Base-by-base conservation (phyloP, 1,139 yeast species). In the Groenewaldozyma sp. region DNA sequence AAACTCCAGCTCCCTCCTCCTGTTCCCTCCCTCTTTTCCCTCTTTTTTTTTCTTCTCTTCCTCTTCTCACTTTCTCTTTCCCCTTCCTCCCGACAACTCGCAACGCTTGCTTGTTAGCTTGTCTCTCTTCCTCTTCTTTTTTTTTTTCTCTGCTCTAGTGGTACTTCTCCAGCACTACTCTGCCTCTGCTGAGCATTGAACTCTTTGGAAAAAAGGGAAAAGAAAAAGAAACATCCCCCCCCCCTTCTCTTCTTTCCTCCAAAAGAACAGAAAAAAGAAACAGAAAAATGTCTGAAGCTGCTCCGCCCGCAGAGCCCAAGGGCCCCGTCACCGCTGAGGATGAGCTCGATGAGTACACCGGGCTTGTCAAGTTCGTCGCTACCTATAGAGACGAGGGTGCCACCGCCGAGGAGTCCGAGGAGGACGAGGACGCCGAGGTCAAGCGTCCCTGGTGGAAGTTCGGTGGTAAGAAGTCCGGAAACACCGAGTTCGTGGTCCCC, bases 291-390 rank as follows among this genome's bases (percentile, higher is more conserved):
- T 27, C 44, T 28, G 41, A 31, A 27, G n/a, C n/a, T n/a, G n/a
- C n/a, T n/a, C n/a, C n/a, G n/a, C 31, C 33, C 19, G 37, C 39
- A 24, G 36, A 36, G 17, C 33, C 33, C 10, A 35, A 35, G 39
- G 38, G 16, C 22, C 36, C 31, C 24, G 20, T 17, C 10, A 41
- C 24, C 34, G 37, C 39, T 28, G 45, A 42, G 35, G 45, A 42
- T 34, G 40, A 37, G 18, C 40, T 42, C 31, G 64, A 59, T 42
- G 64, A 59, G 51, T 59, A 59, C 49, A 57, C 62, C 43, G 60
- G 58, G 28, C 55, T 59, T 40, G 60, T 59, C 42, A 56, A 58
- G 48, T 59, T 44, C 50, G 60, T 59, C 42, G 58, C 62, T 39
- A 54, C 61, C 37, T 58, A 56, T 54, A 59, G 59, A 34, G 63